Conservation (phyloP, 202 grass and related monocot species). For the Zizania palustris region DNA sequence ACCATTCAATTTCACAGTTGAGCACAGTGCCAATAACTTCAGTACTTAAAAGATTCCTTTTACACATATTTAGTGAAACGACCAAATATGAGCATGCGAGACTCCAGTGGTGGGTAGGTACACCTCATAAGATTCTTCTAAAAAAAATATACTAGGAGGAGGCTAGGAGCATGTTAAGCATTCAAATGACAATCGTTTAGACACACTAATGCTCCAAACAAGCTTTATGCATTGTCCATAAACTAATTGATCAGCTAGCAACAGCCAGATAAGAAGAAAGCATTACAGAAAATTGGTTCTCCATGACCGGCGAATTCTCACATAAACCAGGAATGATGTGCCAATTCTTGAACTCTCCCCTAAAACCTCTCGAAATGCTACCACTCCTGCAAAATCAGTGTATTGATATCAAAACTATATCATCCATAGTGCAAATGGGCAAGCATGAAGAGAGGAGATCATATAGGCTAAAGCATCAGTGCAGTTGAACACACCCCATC, state of each 20-base stretch:
- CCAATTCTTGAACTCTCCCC: constrained; percentile 99
- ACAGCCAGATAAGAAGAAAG: constrained; percentile 38
- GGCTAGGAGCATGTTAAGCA: background rate
- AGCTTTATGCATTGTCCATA: background rate
- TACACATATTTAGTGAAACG: background rate
- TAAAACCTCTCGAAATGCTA: constrained; percentile 98
- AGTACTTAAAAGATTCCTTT: background rate
- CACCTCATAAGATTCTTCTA: constrained; percentile 8
- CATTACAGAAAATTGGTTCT: constrained; percentile 99
- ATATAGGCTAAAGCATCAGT: constrained; percentile 23
- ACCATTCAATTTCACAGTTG: constrained; percentile 6
- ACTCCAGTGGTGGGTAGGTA: background rate
- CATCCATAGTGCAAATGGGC: constrained; percentile 11
- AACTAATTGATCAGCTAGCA: constrained; percentile 16
- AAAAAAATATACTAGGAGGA: background rate
- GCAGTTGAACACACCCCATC: constrained; percentile 68
- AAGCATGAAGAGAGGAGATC: constrained; percentile 11
- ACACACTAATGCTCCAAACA: background rate
- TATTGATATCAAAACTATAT: constrained; percentile 45
- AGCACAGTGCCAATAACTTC: background rate
- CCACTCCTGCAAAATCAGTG: constrained; percentile 73
- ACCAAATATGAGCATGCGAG: background rate
- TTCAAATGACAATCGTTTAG: background rate
- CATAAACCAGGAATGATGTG: constrained; percentile 98
- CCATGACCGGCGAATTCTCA: constrained; percentile 90